Percentiles rank a stretch among this genome's conserved stretches.
Evolutionary conservation across 345 rosid species (phyloP).

Genomic region (Acer saccharum): DNA sequence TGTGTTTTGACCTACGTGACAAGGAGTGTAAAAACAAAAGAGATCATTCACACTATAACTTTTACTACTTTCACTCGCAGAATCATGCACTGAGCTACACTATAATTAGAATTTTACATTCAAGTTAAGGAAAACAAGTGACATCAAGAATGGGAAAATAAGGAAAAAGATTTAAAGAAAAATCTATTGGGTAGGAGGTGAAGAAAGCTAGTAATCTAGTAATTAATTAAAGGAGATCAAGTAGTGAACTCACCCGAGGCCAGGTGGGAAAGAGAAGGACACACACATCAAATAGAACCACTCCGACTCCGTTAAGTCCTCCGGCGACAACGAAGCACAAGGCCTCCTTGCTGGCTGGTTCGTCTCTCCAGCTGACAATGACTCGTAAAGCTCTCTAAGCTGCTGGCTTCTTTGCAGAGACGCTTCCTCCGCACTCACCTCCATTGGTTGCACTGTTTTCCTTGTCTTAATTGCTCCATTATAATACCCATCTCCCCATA

Average conservation of each 20-base stretch:
- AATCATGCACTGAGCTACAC: constrained; percentile 17
- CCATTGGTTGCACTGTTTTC: constrained; percentile 93
- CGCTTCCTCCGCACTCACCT: constrained; percentile 86
- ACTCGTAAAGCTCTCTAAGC: constrained; percentile 86
- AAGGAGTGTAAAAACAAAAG: constrained; percentile 27
- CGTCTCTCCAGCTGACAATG: constrained; percentile 75
- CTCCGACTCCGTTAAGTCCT: constrained; percentile 93
- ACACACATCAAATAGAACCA: constrained; percentile 98
- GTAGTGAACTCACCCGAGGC: constrained; percentile 63
- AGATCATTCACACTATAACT: constrained; percentile 2
- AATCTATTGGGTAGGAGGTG: constrained; percentile 1
- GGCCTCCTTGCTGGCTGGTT: constrained; percentile 74
- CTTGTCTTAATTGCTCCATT: constrained; percentile 97
- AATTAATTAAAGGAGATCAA: too few species aligned
- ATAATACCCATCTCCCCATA: constrained; percentile 95
- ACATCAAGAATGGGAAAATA: background rate
- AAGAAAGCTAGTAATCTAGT: background rate
- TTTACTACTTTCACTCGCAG: constrained; percentile 26
- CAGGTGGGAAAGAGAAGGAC: constrained; percentile 89
- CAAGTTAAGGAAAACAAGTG: constrained; percentile 16
- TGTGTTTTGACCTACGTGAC: constrained; percentile 22
- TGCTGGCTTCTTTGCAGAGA: constrained; percentile 94
- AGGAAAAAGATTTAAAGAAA: background rate
- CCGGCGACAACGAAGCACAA: constrained; percentile 84
- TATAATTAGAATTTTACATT: constrained; percentile 21